phyloP scores from a whole-genome alignment of 2,329 filamentous ascomycete genomes.

The Cytospora schulzeri region DNA sequence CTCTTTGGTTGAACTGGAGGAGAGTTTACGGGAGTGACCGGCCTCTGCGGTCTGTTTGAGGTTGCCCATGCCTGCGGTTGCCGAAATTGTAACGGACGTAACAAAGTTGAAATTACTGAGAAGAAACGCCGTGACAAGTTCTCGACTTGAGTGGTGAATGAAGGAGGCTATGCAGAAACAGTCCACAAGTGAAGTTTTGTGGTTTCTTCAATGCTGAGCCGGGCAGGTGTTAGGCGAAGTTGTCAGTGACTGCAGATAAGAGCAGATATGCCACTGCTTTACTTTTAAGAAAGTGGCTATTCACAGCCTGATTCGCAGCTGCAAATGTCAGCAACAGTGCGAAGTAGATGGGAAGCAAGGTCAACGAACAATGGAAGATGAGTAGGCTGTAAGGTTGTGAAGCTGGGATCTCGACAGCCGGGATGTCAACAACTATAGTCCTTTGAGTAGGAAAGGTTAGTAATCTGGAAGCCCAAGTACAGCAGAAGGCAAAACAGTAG shows the following conservation, averaged over 20 bases:
- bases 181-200: not conserved
- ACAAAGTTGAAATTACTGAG: not conserved
- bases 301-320: not conserved
- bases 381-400: not conserved
- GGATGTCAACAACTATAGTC: not conserved
- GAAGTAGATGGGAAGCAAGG: not conserved
- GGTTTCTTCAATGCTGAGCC: not conserved
- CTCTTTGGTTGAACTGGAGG: slow-evolving; percentile 13
- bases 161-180: not conserved
- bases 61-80: slow-evolving; percentile 6
- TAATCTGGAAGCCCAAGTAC: no score
- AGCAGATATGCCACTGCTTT: not conserved
- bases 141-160: not conserved
- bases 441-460: not conserved
- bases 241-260: not conserved
- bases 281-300: not conserved
- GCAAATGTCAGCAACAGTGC: not conserved
- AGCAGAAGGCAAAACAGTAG: not conserved
- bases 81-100: not conserved
- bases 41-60: slow-evolving; percentile 7
- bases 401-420: no score
- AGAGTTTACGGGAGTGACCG: not conserved
- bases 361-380: not conserved
- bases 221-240: not conserved
- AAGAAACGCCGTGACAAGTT: not conserved